These are phyloP conservation scores for Camellia lanceoleosa DNA, from an alignment of 148 eudicot species.

Conservation along the genomic window DNA sequence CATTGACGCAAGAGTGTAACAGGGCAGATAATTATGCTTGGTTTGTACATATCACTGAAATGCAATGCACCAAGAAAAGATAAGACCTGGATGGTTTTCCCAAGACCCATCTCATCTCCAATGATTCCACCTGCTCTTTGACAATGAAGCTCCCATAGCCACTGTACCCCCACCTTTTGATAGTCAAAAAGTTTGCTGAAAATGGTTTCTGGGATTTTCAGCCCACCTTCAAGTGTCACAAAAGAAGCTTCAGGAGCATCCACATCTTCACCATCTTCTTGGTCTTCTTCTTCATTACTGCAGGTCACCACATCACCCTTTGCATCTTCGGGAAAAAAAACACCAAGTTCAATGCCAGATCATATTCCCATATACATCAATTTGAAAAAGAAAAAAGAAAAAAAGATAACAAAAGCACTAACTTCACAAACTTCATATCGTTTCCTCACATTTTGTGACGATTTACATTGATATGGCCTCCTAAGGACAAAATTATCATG, in stretches of 20 bases:
- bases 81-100: slow-evolving; percentile 92
- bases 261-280: slow-evolving; percentile 42
- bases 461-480: background rate
- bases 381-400: background rate
- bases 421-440: background rate
- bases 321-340: slow-evolving; percentile 37
- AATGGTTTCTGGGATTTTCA: slow-evolving; percentile 72
- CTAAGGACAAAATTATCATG: background rate
- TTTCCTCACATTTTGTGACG: background rate
- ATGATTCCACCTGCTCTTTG: slow-evolving; percentile 97
- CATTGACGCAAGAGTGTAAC: slow-evolving; percentile 93
- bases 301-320: slow-evolving; percentile 30
- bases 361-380: background rate
- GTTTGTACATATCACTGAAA: slow-evolving; percentile 86
- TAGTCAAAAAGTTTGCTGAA: slow-evolving; percentile 84
- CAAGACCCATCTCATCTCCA: slow-evolving; percentile 99
- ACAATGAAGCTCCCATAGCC: slow-evolving; percentile 99
- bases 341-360: slow-evolving; percentile 17
- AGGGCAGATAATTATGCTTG: slow-evolving; percentile 91
- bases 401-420: background rate
- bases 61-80: slow-evolving; percentile 92
- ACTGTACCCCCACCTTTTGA: slow-evolving; percentile 96
- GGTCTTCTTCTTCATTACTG: slow-evolving; percentile 43
- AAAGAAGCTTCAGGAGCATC: slow-evolving; percentile 43
- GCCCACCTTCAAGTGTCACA: slow-evolving; percentile 86